These are phyloP conservation scores for Pseudotsuga menziesii DNA, from an alignment of 75 land plant species.

Conservation along the genomic window DNA sequence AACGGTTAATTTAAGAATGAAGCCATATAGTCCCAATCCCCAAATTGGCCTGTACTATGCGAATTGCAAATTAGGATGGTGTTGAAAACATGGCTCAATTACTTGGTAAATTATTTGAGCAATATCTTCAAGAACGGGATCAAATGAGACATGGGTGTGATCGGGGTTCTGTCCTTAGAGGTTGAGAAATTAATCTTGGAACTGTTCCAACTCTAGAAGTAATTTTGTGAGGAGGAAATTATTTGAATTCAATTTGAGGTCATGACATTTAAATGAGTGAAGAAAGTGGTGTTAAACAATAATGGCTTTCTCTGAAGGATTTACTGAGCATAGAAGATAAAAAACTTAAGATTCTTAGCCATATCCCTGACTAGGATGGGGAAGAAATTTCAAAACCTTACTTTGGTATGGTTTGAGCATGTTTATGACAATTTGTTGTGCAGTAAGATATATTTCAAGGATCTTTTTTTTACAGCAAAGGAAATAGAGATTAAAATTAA, in stretches of 20 bases:
- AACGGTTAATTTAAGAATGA: no score
- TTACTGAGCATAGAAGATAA: constrained; percentile 73
- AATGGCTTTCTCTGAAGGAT: constrained; percentile 60
- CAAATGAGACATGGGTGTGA: background rate
- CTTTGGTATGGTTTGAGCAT: constrained; percentile 83
- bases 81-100: constrained; percentile 42
- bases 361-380: constrained; percentile 75
- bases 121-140: constrained; percentile 20
- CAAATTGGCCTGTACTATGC: no score
- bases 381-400: constrained; percentile 60
- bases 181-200: constrained; percentile 88
- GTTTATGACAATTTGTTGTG: no score
- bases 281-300: constrained; percentile 54
- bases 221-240: constrained; percentile 66
- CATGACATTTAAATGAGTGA: constrained; percentile 54
- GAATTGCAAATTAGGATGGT: constrained; percentile 22
- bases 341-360: constrained; percentile 71
- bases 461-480: no score
- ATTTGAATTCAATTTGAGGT: constrained; percentile 51
- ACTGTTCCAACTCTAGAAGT: constrained; percentile 67
- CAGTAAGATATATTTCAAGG: no score
- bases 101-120: constrained; percentile 65
- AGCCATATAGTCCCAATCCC: no score
- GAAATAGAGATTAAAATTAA: no score
- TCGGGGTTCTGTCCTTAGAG: constrained; percentile 91